Percentiles rank a stretch among this genome's conserved stretches.
These are phyloP conservation scores for Aechmea fasciata DNA, from an alignment of 176 grass and related monocot genomes.

Conservation along the genomic window DNA sequence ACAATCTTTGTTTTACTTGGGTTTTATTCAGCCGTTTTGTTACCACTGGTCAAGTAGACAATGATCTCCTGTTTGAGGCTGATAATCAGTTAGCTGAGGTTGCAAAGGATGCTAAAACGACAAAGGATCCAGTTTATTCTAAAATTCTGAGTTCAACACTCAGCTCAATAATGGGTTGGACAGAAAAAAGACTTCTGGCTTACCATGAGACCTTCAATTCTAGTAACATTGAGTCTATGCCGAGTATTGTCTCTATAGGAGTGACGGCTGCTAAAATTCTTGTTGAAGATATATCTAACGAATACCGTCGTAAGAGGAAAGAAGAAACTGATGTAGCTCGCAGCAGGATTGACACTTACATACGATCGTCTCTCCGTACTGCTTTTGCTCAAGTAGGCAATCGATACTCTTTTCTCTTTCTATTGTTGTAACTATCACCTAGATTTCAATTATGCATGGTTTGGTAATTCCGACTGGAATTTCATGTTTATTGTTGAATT, in stretches of 20 bases:
- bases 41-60: slow-evolving; percentile 69
- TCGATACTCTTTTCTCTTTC: not conserved
- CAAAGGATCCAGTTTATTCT: slow-evolving; percentile 88
- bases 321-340: slow-evolving; percentile 82
- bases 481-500: too few relatives aligned
- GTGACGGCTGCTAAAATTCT: slow-evolving; percentile 79
- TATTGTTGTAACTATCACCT: too few relatives aligned
- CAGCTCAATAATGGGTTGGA: slow-evolving; percentile 93
- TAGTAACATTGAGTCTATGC: slow-evolving; percentile 92
- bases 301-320: slow-evolving; percentile 90
- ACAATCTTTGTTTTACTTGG: slow-evolving; percentile 98
- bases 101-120: slow-evolving; percentile 79
- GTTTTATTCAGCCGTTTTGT: slow-evolving; percentile 83
- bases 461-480: too few relatives aligned
- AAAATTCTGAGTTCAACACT: slow-evolving; percentile 87
- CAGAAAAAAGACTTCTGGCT: slow-evolving; percentile 94
- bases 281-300: slow-evolving; percentile 98
- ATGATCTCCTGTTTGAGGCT: slow-evolving; percentile 75
- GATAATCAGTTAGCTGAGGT: slow-evolving; percentile 79
- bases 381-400: slow-evolving; percentile 91
- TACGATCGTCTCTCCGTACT: slow-evolving; percentile 82
- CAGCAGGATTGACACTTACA: slow-evolving; percentile 79
- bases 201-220: slow-evolving; percentile 92
- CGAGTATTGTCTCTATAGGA: slow-evolving; percentile 82
- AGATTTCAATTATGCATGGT: too few relatives aligned